A percentile compares a stretch with the other conserved stretches of the same genome.
Conservation (phyloP, 306 rosid genomes). For the Begonia loranthoides region DNA sequence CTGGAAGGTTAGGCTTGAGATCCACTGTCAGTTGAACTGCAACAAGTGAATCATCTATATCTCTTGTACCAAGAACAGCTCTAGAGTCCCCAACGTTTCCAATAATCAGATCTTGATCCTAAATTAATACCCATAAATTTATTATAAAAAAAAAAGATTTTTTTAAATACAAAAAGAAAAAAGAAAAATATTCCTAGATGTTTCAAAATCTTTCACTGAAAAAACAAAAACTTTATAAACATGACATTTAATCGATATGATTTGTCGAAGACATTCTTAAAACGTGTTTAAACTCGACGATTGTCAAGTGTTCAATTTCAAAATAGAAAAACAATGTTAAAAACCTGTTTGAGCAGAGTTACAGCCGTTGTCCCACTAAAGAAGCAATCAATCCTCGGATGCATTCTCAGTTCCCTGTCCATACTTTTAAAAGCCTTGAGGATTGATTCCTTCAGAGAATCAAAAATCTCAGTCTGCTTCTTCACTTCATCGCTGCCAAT, state of each 20-base stretch:
- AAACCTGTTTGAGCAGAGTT: slow-evolving; percentile 75
- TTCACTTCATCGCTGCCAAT: slow-evolving; percentile 38
- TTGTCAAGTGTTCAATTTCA: neutral
- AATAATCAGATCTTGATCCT: slow-evolving; percentile 66
- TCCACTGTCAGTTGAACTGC: slow-evolving; percentile 93
- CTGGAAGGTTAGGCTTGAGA: slow-evolving; percentile 96
- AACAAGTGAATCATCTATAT: slow-evolving; percentile 36
- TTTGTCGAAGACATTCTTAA: too few relatives aligned
- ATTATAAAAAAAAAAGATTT: neutral
- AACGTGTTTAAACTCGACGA: neutral
- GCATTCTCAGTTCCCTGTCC: slow-evolving; percentile 77
- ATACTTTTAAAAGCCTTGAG: slow-evolving; percentile 69
- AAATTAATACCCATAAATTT: slow-evolving; percentile 15
- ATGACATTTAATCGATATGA: too few relatives aligned
- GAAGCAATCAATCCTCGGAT: slow-evolving; percentile 63
- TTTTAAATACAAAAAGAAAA: neutral
- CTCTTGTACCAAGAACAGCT: slow-evolving; percentile 85
- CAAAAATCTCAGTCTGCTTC: slow-evolving; percentile 53
- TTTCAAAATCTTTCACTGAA: too few relatives aligned
- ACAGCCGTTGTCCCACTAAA: slow-evolving; percentile 97
- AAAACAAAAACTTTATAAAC: too few relatives aligned
- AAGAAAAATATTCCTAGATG: too few relatives aligned
- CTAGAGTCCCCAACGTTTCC: slow-evolving; percentile 94
- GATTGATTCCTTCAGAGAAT: slow-evolving; percentile 56
- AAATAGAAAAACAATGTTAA: slow-evolving; percentile 5